Conservation (phyloP, 1,284 basidiomycete species). For the Polyporus tsugae region DNA sequence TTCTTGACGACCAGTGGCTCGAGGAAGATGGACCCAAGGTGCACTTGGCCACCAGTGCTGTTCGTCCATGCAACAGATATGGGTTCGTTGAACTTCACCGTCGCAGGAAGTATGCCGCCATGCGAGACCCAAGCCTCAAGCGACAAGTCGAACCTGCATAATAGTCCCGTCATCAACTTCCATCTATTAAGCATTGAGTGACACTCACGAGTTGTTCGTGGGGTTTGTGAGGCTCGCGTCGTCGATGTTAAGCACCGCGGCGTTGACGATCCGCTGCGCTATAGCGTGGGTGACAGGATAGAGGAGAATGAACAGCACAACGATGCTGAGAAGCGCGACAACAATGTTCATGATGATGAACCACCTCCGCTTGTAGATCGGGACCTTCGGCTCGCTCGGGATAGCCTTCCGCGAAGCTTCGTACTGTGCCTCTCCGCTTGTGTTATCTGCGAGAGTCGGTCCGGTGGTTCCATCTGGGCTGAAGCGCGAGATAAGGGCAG, state of each 20-base stretch:
- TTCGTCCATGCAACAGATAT: slow-evolving; percentile 64
- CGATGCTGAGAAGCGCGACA: slow-evolving; percentile 58
- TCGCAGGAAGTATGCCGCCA: slow-evolving; percentile 65
- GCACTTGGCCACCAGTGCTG: slow-evolving; percentile 43
- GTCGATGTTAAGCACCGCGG: slow-evolving; percentile 60
- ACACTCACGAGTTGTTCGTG: slow-evolving; percentile 59
- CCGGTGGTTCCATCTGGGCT: not conserved
- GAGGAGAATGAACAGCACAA: slow-evolving; percentile 67
- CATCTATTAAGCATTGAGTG: not conserved
- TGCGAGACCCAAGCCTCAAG: slow-evolving; percentile 67
- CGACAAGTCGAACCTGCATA: slow-evolving; percentile 49
- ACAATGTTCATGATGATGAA: slow-evolving; percentile 55
- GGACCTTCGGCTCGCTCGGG: slow-evolving; percentile 18
- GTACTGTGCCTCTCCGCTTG: not conserved
- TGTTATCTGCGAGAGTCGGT: not conserved
- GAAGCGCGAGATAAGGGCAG: not conserved
- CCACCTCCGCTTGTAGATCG: slow-evolving; percentile 50
- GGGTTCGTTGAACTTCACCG: slow-evolving; percentile 62
- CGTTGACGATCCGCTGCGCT: slow-evolving; percentile 66
- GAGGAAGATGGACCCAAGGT: slow-evolving; percentile 60
- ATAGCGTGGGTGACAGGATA: slow-evolving; percentile 73
- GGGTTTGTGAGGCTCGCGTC: slow-evolving; percentile 57
- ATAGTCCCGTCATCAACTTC: not conserved
- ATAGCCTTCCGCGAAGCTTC: not conserved
- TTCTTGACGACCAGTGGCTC: slow-evolving; percentile 53